Percentiles rank a stretch among this genome's conserved stretches.
Conservation (phyloP, 2,329 filamentous ascomycete species). For the Trichoderma lentiforme region DNA sequence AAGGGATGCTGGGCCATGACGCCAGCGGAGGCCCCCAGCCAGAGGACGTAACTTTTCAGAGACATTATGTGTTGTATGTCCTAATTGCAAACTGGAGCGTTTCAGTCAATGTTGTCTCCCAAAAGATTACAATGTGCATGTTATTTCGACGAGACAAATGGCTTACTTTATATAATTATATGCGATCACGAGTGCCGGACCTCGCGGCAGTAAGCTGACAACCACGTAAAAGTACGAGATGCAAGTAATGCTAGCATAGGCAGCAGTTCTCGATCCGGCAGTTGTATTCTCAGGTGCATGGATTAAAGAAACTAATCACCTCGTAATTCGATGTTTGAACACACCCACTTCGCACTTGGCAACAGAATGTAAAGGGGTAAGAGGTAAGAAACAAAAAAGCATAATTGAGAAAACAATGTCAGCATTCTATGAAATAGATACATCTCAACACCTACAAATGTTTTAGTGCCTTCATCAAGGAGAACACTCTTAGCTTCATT, state of each 20-base stretch:
- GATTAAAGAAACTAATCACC: neutral
- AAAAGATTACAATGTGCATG: neutral
- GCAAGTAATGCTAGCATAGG: neutral
- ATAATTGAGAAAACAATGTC: neutral
- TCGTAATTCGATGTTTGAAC: neutral
- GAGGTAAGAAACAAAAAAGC: neutral
- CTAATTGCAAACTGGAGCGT: neutral
- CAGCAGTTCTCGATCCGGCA: neutral
- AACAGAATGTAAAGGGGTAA: neutral
- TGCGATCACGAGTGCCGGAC: neutral
- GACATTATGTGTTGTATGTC: neutral
- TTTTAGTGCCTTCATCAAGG: neutral
- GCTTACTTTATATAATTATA: neutral
- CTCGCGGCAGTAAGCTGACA: neutral
- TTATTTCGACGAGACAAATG: too few relatives aligned
- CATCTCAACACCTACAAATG: neutral
- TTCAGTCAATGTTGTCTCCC: neutral
- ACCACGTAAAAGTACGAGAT: neutral
- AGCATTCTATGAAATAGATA: neutral
- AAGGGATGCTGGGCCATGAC: slow-evolving; percentile 5
- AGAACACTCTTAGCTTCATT: neutral
- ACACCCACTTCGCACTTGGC: neutral
- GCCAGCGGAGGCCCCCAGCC: neutral
- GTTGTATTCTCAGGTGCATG: neutral
- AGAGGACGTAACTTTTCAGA: slow-evolving; percentile 16